phyloP scores from a whole-genome alignment of 306 rosid species.

The Spatholobus suberectus region DNA sequence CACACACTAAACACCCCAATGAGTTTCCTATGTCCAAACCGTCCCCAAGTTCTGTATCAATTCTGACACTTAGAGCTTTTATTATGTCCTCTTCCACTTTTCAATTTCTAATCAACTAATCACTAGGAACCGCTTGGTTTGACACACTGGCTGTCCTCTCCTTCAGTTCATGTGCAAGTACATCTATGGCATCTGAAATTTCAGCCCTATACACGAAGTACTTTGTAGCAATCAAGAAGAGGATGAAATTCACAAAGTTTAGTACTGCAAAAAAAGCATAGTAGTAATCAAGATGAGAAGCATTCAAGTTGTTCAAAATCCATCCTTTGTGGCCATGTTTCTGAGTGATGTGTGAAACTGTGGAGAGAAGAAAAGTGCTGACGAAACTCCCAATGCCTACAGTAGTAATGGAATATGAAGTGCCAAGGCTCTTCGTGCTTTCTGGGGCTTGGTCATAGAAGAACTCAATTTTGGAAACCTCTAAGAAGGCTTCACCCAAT shows the following conservation, averaged over 20 bases:
- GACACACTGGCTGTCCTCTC: conserved; percentile 25
- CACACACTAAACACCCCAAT: background rate
- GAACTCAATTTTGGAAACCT: conserved; percentile 68
- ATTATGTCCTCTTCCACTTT: background rate
- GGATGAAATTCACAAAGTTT: conserved; percentile 57
- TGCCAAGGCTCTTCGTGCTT: conserved; percentile 80
- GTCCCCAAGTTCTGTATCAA: background rate
- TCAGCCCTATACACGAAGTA: conserved; percentile 71
- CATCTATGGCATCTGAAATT: conserved; percentile 62
- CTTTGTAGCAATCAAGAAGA: conserved; percentile 54
- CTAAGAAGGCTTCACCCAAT: conserved; percentile 63
- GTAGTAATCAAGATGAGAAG: conserved; percentile 67
- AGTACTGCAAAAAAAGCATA: conserved; percentile 55
- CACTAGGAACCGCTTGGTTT: conserved; percentile 1
- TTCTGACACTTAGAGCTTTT: background rate
- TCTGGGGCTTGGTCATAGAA: conserved; percentile 87
- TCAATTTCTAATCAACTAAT: background rate
- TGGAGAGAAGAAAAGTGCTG: conserved; percentile 62
- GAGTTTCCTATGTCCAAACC: background rate
- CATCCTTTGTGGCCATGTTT: conserved; percentile 56
- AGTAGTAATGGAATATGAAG: conserved; percentile 66
- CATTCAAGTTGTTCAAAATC: conserved; percentile 70
- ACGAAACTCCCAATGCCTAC: conserved; percentile 68
- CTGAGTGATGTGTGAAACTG: conserved; percentile 54
- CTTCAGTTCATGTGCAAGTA: conserved; percentile 57